Conservation (phyloP, 2,329 filamentous ascomycete species). For the Parafenestella ontariensis region DNA sequence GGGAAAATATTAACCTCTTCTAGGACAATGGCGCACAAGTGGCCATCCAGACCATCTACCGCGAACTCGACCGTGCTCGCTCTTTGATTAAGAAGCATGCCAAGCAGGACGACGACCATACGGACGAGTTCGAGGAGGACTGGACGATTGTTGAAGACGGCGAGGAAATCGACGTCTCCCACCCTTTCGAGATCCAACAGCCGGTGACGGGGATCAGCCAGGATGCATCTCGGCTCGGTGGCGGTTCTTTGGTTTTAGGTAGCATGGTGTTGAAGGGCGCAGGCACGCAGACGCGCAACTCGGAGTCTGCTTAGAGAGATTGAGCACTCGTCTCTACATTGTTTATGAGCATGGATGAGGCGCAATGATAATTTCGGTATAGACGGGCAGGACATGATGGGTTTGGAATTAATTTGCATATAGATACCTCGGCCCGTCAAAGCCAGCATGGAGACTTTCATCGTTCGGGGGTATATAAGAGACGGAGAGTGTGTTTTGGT, state of each 20-base stretch:
- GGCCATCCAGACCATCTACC: constrained; percentile 91
- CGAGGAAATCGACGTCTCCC: constrained; percentile 45
- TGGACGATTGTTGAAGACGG: constrained; percentile 86
- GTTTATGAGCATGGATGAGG: constrained; percentile 9
- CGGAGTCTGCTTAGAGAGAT: constrained; percentile 27
- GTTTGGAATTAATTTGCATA: constrained; percentile 2
- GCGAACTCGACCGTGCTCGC: constrained; percentile 91
- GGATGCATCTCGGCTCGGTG: constrained; percentile 29
- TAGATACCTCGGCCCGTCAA: not conserved
- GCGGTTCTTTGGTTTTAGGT: constrained; percentile 34
- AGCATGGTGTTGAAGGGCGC: constrained; percentile 40
- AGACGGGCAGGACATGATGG: constrained; percentile 8
- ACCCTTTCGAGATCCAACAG: constrained; percentile 31
- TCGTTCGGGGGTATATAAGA: not conserved
- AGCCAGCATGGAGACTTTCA: not conserved
- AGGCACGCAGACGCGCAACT: constrained; percentile 26
- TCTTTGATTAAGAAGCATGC: constrained; percentile 73
- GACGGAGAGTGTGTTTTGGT: not conserved
- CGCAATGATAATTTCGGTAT: constrained; percentile 3
- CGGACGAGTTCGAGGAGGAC: constrained; percentile 76
- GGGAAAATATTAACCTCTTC: constrained; percentile 13
- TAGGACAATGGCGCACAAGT: constrained; percentile 89
- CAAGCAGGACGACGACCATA: constrained; percentile 46
- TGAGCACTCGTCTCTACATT: constrained; percentile 14
- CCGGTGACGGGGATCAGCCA: constrained; percentile 29